These are phyloP conservation scores for Avicennia marina DNA, from an alignment of 257 asterid genomes.

Conservation along the genomic window DNA sequence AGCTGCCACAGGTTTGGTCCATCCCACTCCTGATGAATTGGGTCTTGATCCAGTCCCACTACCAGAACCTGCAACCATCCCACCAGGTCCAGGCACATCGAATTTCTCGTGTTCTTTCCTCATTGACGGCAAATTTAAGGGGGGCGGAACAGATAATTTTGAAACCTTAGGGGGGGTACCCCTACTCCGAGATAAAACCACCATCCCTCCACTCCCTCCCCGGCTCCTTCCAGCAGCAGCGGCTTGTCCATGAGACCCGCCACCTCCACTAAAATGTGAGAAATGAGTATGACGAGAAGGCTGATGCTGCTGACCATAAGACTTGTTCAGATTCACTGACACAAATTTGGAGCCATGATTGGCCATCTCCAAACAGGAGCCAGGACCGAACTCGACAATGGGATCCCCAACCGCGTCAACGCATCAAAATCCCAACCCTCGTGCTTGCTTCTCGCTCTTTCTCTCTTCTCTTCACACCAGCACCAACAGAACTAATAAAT, in stretches of 20 bases:
- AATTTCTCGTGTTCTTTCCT: slow-evolving; percentile 88
- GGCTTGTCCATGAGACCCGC: slow-evolving; percentile 57
- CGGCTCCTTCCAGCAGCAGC: slow-evolving; percentile 46
- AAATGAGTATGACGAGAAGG: slow-evolving; percentile 45
- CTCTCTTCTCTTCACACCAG: not conserved
- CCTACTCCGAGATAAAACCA: slow-evolving; percentile 73
- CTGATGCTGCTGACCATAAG: slow-evolving; percentile 74
- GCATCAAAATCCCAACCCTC: slow-evolving; percentile 68
- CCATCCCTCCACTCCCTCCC: slow-evolving; percentile 84
- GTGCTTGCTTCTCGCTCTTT: slow-evolving; percentile 16
- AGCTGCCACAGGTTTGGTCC: slow-evolving; percentile 68
- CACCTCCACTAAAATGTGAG: slow-evolving; percentile 43
- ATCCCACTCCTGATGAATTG: slow-evolving; percentile 78
- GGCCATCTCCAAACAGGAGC: slow-evolving; percentile 66
- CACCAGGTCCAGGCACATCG: slow-evolving; percentile 59
- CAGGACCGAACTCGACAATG: slow-evolving; percentile 28
- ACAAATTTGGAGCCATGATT: slow-evolving; percentile 82
- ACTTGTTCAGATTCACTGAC: slow-evolving; percentile 80
- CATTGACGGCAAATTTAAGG: slow-evolving; percentile 91
- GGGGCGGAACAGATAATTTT: slow-evolving; percentile 91
- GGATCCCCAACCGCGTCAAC: slow-evolving; percentile 46
- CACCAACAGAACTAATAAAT: not conserved
- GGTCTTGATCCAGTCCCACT: slow-evolving; percentile 74
- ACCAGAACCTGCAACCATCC: slow-evolving; percentile 51
- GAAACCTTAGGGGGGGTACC: slow-evolving; percentile 50